Evolutionary conservation across 768 basidiomycete species (phyloP), one percentile per base, ranked within the genome.

Genomic region (Podaxis sp.): DNA sequence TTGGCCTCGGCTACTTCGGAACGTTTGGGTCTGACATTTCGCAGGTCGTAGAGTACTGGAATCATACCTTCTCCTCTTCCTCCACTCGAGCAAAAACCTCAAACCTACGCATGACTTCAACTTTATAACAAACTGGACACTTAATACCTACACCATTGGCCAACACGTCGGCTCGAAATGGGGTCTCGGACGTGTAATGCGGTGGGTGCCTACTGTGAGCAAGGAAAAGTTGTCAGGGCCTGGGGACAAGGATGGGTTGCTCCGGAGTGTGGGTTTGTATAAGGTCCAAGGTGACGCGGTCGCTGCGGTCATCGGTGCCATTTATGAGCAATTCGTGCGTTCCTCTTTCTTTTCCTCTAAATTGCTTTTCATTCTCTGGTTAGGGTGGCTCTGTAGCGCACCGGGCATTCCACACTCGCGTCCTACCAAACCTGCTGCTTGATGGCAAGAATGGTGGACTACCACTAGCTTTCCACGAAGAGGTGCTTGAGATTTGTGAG

Each of bases 261-360:
- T 83, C 52, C 76, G 74, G 64, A 79, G 82, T 44, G 83, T 88
- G 1, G 92, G 92, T 2, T 71, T 93, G 59, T 88, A 88, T 68
- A 93, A 93, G 68, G 86, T 93, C 19, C 84, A 88, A 68, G 92
- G 92, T 1, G 87, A 90, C 62, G 81, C 87, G 0, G 89, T 93
- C 4, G 86, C 89, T 67, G 92, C 89, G 2, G 79, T 92, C 15
- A 73, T 93, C 33, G 92, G 92, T 24, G 90, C 87, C 5, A 82
- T 93, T 12, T 92, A 86, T 68, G 85, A 88, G 68, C 90, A 95
- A 77, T 91, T 87, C 72, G 92, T 94, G 69, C 63, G 91, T 57
- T 66, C n/a, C n/a, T 48, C 42, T 54, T 44, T 40, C 26, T 15
- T 33, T 46, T 17, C 42, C 39, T 36, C 36, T 1, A 60, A 53